Evolutionary conservation across 352 stramenopile species (phyloP).

Genomic region (Pilasporangium apinafurcum): DNA sequence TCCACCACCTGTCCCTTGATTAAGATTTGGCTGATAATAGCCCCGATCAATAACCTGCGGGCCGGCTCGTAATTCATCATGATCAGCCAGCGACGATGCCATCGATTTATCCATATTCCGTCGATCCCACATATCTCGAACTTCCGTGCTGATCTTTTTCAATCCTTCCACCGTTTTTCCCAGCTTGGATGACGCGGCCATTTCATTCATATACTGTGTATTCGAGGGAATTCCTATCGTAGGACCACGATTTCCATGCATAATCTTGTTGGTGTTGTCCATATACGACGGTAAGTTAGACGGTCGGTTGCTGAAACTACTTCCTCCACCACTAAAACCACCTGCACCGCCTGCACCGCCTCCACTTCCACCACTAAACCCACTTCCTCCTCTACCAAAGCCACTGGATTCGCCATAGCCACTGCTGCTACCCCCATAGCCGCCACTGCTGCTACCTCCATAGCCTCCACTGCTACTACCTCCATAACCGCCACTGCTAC

Average conservation of each 20-base stretch:
- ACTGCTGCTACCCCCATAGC: slow-evolving; percentile 9
- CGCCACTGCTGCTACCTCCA: slow-evolving; percentile 3
- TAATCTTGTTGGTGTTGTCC: slow-evolving; percentile 60
- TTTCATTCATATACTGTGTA: slow-evolving; percentile 29
- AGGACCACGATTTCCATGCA: slow-evolving; percentile 33
- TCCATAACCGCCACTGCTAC: neutral
- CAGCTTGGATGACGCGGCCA: slow-evolving; percentile 43
- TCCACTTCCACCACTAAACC: neutral
- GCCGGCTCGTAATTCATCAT: slow-evolving; percentile 72
- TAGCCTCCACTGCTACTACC: neutral
- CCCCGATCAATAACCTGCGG: slow-evolving; percentile 63
- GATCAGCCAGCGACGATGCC: slow-evolving; percentile 80
- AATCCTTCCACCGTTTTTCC: slow-evolving; percentile 72
- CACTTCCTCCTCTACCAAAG: slow-evolving; percentile 6
- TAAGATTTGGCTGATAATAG: slow-evolving; percentile 62
- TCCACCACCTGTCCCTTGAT: slow-evolving; percentile 52
- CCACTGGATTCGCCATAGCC: too few relatives aligned
- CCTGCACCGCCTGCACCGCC: slow-evolving; percentile 6
- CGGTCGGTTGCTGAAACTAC: slow-evolving; percentile 13
- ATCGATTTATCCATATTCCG: slow-evolving; percentile 90
- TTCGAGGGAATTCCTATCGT: slow-evolving; percentile 47
- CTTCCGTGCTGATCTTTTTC: slow-evolving; percentile 77
- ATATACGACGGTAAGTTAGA: slow-evolving; percentile 23
- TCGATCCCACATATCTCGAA: slow-evolving; percentile 77
- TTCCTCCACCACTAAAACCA: slow-evolving; percentile 6